Percentiles rank a stretch among this genome's conserved stretches.
Evolutionary conservation across 305 asterid genomes (phyloP).

Genomic region (Fraxinus angustifolia): DNA sequence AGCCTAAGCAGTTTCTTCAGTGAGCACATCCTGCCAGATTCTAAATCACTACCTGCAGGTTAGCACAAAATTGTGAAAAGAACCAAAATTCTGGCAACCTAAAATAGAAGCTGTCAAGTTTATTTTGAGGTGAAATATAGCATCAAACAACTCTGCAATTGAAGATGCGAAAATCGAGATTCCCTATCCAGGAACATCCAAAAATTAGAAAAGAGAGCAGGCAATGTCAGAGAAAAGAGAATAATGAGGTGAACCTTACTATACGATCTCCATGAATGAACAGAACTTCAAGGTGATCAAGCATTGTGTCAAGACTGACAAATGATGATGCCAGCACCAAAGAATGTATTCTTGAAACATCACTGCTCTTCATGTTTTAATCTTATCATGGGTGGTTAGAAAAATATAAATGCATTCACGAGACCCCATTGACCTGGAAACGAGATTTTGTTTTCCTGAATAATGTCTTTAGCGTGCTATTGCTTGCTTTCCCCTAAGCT

Average conservation of each 20-base stretch:
- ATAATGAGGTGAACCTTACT: background rate
- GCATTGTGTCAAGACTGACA: background rate
- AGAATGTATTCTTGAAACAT: conserved; percentile 10
- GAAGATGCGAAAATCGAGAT: background rate
- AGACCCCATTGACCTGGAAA: background rate
- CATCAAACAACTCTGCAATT: background rate
- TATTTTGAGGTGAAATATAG: background rate
- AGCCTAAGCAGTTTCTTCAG: background rate
- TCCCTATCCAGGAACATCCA: background rate
- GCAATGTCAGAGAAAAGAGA: background rate
- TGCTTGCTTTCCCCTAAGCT: conserved; percentile 15
- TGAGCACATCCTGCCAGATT: background rate
- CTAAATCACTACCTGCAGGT: background rate
- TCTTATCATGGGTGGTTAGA: conserved; percentile 15
- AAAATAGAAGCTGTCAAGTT: background rate
- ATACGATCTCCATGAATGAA: background rate
- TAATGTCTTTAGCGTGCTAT: conserved; percentile 10
- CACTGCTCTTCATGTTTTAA: conserved; percentile 15
- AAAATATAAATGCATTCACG: conserved; percentile 2
- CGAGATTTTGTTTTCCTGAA: background rate
- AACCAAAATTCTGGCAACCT: background rate
- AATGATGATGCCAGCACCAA: background rate
- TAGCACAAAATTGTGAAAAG: background rate
- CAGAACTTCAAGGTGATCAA: background rate
- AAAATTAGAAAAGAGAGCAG: background rate